Evolutionary conservation across 768 basidiomycete species (phyloP).

Genomic region (Lentinus tigrinus): DNA sequence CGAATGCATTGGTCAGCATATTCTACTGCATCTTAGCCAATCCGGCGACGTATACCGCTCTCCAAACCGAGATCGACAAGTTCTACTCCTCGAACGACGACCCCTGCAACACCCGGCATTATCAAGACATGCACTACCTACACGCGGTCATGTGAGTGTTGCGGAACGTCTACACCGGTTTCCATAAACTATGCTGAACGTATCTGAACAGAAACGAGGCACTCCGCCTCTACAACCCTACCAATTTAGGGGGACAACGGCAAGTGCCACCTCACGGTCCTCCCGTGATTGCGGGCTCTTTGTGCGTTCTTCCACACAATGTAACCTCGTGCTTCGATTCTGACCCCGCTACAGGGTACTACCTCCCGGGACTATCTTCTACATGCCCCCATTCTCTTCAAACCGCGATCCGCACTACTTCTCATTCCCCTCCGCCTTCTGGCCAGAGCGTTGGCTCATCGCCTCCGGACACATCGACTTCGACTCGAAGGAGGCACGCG

Average conservation of each 20-base stretch:
- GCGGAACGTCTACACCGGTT: constrained; percentile 3
- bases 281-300: constrained; percentile 32
- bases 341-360: constrained; percentile 28
- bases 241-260: constrained; percentile 38
- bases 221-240: constrained; percentile 43
- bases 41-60: constrained; percentile 8
- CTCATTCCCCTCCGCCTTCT: constrained; percentile 37
- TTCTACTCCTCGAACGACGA: constrained; percentile 21
- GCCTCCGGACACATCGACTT: constrained; percentile 6
- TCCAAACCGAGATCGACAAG: constrained; percentile 25
- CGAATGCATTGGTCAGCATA: constrained; percentile 21
- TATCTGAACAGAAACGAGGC: constrained; percentile 40
- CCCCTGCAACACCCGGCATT: constrained; percentile 1
- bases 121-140: constrained; percentile 12
- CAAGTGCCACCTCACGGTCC: constrained; percentile 28
- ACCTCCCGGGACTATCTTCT: constrained; percentile 35
- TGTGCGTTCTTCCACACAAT: constrained; percentile 21
- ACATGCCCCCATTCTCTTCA: constrained; percentile 38
- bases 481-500: background rate
- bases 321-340: background rate
- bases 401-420: constrained; percentile 49
- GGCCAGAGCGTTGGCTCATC: constrained; percentile 42
- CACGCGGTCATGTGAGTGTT: constrained; percentile 13
- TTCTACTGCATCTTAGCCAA: constrained; percentile 24
- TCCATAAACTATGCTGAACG: constrained; percentile 36